Conservation (phyloP, 2,329 filamentous ascomycete genomes). For the Alternaria metachromatica region DNA sequence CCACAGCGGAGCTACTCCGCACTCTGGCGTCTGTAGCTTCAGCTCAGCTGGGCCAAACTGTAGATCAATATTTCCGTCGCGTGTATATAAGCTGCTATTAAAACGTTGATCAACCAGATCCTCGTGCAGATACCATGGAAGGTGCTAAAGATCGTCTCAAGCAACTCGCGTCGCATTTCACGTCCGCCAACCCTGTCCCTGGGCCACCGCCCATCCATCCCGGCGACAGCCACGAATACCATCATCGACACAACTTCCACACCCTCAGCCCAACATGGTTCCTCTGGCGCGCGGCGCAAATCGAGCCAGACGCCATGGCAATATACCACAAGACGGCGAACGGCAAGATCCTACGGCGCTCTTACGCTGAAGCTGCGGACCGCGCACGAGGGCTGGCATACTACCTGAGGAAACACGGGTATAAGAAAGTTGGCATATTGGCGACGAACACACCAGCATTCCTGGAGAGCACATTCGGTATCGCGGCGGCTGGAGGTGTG, state of each 20-base stretch:
- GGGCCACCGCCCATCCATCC: conserved; percentile 47
- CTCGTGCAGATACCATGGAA: conserved; percentile 9
- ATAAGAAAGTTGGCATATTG: conserved; percentile 81
- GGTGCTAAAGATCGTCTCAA: conserved; percentile 38
- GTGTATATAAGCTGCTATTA: conserved; percentile 3
- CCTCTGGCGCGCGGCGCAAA: conserved; percentile 80
- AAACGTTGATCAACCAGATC: background rate
- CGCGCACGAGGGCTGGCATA: conserved; percentile 88
- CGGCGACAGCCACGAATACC: conserved; percentile 47
- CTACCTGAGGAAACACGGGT: conserved; percentile 76
- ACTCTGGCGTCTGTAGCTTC: conserved; percentile 20
- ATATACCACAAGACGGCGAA: conserved; percentile 87
- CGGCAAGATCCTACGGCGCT: conserved; percentile 73
- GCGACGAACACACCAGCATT: conserved; percentile 95
- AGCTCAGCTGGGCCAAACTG: conserved; percentile 5
- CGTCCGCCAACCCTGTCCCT: conserved; percentile 37
- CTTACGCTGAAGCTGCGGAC: conserved; percentile 82
- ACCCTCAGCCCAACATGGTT: conserved; percentile 88
- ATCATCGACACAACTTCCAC: conserved; percentile 68
- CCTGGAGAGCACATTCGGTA: conserved; percentile 86
- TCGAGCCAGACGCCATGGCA: conserved; percentile 81
- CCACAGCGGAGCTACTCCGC: conserved; percentile 23
- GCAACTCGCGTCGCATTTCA: conserved; percentile 48
- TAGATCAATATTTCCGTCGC: conserved; percentile 7
- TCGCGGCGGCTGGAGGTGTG: conserved; percentile 80